Evolutionary conservation across 306 rosid species (phyloP).

Genomic region (Gillenia trifoliata): DNA sequence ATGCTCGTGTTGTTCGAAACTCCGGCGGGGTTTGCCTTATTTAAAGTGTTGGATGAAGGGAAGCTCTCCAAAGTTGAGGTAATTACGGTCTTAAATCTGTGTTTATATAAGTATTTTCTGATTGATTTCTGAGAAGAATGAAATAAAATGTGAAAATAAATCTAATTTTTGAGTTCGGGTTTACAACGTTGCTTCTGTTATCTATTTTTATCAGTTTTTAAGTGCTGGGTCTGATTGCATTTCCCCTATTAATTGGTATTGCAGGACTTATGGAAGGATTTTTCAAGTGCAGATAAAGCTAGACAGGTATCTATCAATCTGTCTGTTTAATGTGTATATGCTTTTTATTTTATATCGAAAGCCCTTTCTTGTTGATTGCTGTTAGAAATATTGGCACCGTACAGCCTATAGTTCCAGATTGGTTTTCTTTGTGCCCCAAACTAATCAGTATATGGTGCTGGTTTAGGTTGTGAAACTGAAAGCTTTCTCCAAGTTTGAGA

Average conservation of each 20-base stretch:
- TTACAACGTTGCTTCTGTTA: not conserved
- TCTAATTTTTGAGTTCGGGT: not conserved
- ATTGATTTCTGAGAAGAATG: not conserved
- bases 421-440: not conserved
- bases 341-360: not conserved
- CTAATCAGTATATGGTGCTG: not conserved
- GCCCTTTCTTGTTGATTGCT: not conserved
- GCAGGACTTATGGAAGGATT: slow-evolving; percentile 68
- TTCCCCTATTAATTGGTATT: not conserved
- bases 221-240: not conserved
- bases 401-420: not conserved
- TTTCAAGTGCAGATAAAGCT: slow-evolving; percentile 62
- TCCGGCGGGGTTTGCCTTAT: slow-evolving; percentile 74
- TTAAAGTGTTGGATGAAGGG: slow-evolving; percentile 76
- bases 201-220: not conserved
- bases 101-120: not conserved
- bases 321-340: not conserved
- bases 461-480: slow-evolving; percentile 72
- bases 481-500: slow-evolving; percentile 87
- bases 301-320: slow-evolving; percentile 48
- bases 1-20: slow-evolving; percentile 82
- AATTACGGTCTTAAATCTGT: not conserved
- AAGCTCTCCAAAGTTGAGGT: slow-evolving; percentile 80
- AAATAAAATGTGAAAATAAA: not conserved
- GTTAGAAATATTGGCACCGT: not conserved